Conservation (phyloP, 2,329 filamentous ascomycete species). For the Atkinsonella texensis region DNA sequence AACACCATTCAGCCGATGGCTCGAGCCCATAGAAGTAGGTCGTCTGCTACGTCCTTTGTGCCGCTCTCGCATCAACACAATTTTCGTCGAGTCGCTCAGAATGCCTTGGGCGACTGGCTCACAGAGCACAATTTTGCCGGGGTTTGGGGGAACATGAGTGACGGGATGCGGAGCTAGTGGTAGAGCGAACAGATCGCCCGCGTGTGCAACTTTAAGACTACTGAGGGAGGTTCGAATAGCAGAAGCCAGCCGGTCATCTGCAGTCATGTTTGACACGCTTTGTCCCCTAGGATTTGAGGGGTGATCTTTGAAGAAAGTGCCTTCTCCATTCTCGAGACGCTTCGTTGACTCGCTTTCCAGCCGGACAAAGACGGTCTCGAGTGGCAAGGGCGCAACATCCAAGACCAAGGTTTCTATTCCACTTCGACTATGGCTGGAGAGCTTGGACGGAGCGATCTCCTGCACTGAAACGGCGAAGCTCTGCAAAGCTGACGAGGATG, state of each 20-base stretch:
- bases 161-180: constrained; percentile 75
- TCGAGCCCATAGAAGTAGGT: constrained; percentile 31
- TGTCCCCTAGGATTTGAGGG: constrained; percentile 29
- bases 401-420: constrained; percentile 76
- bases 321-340: constrained; percentile 72
- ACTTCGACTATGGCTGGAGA: constrained; percentile 58
- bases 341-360: constrained; percentile 71
- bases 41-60: constrained; percentile 40
- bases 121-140: constrained; percentile 81
- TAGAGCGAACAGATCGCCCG: constrained; percentile 66
- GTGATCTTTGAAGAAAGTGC: constrained; percentile 62
- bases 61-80: constrained; percentile 62
- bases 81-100: constrained; percentile 63
- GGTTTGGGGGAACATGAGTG: constrained; percentile 72
- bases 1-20: constrained; percentile 40
- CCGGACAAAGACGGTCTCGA: constrained; percentile 80
- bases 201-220: constrained; percentile 64
- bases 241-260: constrained; percentile 47
- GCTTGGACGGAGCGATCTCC: constrained; percentile 62
- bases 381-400: constrained; percentile 64
- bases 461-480: constrained; percentile 65
- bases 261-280: constrained; percentile 21
- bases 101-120: constrained; percentile 88
- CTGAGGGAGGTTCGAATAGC: constrained; percentile 65
- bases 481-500: constrained; percentile 61